A percentile compares a stretch with the other conserved stretches of the same genome.
phyloP scores from a whole-genome alignment of 169 alveolate species.

The Cryptosporidium parvum region DNA sequence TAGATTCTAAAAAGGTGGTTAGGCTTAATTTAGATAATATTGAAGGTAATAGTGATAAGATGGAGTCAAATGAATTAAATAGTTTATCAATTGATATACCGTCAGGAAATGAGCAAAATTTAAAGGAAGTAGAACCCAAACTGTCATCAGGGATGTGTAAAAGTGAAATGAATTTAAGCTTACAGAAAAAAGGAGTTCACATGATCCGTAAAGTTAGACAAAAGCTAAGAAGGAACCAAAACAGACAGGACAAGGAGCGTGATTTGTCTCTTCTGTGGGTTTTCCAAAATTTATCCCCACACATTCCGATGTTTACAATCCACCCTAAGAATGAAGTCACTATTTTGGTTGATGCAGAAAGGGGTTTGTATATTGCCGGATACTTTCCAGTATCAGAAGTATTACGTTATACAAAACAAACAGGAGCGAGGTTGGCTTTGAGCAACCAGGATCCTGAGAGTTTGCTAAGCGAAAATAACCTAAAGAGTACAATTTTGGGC shows the following conservation, averaged over 20 bases:
- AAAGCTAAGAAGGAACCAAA: constrained; percentile 71
- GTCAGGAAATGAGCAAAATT: neutral
- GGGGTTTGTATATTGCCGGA: constrained; percentile 79
- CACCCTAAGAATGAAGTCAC: constrained; percentile 82
- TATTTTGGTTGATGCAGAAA: constrained; percentile 85
- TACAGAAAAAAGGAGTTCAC: constrained; percentile 40
- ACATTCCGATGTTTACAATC: constrained; percentile 85
- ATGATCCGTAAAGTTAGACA: constrained; percentile 51
- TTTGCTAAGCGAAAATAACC: constrained; percentile 64
- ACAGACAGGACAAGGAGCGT: constrained; percentile 77
- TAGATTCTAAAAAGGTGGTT: constrained; percentile 11
- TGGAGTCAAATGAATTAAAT: neutral
- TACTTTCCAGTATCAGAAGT: constrained; percentile 56
- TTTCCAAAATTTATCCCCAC: constrained; percentile 82
- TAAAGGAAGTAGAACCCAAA: constrained; percentile 16
- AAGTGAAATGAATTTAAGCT: constrained; percentile 24
- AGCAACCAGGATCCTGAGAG: constrained; percentile 35
- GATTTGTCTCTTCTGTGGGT: constrained; percentile 76
- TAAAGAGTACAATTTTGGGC: constrained; percentile 74
- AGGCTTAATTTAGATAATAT: neutral
- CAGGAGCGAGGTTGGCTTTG: constrained; percentile 55
- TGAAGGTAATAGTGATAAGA: neutral
- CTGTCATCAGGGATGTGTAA: neutral
- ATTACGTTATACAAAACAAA: constrained; percentile 47
- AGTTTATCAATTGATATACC: constrained; percentile 6